These are phyloP conservation scores for Ophiosphaerella narmari DNA, from an alignment of 2,329 filamentous ascomycete genomes.

Conservation along the genomic window DNA sequence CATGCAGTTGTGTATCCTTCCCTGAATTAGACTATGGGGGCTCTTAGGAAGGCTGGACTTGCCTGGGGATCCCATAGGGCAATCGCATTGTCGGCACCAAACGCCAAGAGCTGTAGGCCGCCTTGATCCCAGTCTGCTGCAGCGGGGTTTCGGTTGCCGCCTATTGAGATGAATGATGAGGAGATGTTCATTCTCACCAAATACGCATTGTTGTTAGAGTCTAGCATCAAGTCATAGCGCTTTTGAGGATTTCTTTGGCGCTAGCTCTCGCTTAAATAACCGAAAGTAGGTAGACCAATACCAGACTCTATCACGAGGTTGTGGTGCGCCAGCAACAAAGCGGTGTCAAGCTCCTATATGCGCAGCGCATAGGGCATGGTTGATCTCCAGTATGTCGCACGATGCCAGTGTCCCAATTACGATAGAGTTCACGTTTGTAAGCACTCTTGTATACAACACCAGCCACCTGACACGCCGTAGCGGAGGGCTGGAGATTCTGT, in stretches of 20 bases:
- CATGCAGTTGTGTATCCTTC: slow-evolving; percentile 54
- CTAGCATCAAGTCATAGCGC: slow-evolving; percentile 23
- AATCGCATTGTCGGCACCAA: slow-evolving; percentile 85
- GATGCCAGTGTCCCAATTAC: slow-evolving; percentile 59
- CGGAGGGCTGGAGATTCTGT: slow-evolving; percentile 92
- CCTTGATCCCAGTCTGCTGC: slow-evolving; percentile 84
- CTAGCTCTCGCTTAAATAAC: slow-evolving; percentile 36
- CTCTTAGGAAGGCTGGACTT: slow-evolving; percentile 43
- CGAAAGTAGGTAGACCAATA: slow-evolving; percentile 15
- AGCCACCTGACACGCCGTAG: slow-evolving; percentile 46
- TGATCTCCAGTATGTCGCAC: slow-evolving; percentile 18
- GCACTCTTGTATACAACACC: background rate
- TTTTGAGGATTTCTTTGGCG: slow-evolving; percentile 35
- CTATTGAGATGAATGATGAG: slow-evolving; percentile 68
- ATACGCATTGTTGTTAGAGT: slow-evolving; percentile 15
- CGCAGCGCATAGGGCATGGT: background rate
- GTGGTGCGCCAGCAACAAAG: too few relatives aligned
- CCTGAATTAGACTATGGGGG: background rate
- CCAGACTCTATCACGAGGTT: background rate
- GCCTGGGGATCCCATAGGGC: slow-evolving; percentile 85
- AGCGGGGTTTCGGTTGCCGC: slow-evolving; percentile 87
- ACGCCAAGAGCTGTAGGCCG: slow-evolving; percentile 72
- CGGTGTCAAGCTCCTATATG: too few relatives aligned
- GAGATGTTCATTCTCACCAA: slow-evolving; percentile 35
- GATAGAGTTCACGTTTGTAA: slow-evolving; percentile 73